A percentile compares a stretch with the other conserved stretches of the same genome.
Evolutionary conservation across 2,329 filamentous ascomycete genomes (phyloP).

Genomic region (Colletotrichum godetiae): DNA sequence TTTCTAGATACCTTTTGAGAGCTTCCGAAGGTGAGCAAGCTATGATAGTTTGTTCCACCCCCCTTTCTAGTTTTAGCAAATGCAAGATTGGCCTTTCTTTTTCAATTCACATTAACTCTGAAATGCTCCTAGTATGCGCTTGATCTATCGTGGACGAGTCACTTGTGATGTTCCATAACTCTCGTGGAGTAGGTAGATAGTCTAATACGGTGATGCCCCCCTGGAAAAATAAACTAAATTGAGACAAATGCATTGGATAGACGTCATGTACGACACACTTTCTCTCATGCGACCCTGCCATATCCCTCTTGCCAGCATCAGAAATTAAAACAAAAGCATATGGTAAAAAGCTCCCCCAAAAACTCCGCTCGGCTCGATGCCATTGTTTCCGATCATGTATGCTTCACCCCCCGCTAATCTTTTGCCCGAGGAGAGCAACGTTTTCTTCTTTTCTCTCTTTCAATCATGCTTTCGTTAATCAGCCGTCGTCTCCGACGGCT

Average conservation of each 20-base stretch:
- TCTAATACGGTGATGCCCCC: slow-evolving; percentile 12
- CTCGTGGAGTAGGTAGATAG: slow-evolving; percentile 19
- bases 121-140: background rate
- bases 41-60: background rate
- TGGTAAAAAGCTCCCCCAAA: background rate
- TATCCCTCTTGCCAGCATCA: background rate
- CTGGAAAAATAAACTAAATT: background rate
- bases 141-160: background rate
- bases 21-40: background rate
- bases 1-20: slow-evolving; percentile 13
- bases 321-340: background rate
- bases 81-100: background rate
- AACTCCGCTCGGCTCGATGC: slow-evolving; percentile 20
- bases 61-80: background rate
- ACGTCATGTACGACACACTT: background rate
- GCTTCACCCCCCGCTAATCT: background rate
- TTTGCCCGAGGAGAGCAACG: slow-evolving; percentile 4
- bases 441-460: slow-evolving; percentile 17
- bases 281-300: background rate
- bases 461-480: slow-evolving; percentile 33
- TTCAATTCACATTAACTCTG: background rate
- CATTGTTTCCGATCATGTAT: slow-evolving; percentile 1
- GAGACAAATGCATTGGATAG: background rate
- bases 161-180: background rate
- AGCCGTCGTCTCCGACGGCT: background rate